Evolutionary conservation across 345 rosid species (phyloP).

Genomic region (Ricinus communis): DNA sequence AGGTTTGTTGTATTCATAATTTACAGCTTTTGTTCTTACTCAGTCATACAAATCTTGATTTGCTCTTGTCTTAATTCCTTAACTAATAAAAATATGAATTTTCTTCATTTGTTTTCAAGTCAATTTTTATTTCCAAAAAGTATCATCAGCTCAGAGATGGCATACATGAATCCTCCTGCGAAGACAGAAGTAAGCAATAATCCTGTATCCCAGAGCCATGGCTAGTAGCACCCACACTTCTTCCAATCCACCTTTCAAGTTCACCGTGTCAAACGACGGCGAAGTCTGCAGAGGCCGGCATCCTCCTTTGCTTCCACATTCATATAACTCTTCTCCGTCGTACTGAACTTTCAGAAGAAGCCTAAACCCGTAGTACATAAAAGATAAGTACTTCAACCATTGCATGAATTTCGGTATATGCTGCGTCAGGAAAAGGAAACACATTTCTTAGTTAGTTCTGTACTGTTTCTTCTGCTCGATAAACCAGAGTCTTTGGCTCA

Average conservation of each 20-base stretch:
- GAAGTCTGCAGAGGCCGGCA: slow-evolving; percentile 74
- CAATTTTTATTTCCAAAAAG: neutral
- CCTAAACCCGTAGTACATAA: slow-evolving; percentile 85
- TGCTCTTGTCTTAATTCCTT: too few relatives aligned
- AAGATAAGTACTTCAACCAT: slow-evolving; percentile 78
- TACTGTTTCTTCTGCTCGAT: too few relatives aligned
- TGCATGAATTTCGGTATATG: slow-evolving; percentile 79
- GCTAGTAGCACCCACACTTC: slow-evolving; percentile 87
- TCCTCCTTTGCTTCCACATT: slow-evolving; percentile 71
- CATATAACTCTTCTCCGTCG: slow-evolving; percentile 65
- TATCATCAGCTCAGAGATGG: slow-evolving; percentile 42
- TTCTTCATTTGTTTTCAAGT: neutral
- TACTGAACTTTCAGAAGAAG: slow-evolving; percentile 84
- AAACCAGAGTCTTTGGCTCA: too few relatives aligned
- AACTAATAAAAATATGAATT: too few relatives aligned
- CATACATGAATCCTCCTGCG: slow-evolving; percentile 57
- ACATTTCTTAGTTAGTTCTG: neutral
- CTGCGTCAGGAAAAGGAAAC: slow-evolving; percentile 37
- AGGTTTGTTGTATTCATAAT: too few relatives aligned
- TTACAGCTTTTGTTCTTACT: too few relatives aligned
- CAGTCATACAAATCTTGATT: too few relatives aligned
- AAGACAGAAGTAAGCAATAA: slow-evolving; percentile 70
- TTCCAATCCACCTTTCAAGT: slow-evolving; percentile 73
- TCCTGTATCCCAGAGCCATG: slow-evolving; percentile 73
- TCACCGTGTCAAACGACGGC: slow-evolving; percentile 71